Evolutionary conservation across 768 basidiomycete species (phyloP).

Genomic region (Collybia nuda): DNA sequence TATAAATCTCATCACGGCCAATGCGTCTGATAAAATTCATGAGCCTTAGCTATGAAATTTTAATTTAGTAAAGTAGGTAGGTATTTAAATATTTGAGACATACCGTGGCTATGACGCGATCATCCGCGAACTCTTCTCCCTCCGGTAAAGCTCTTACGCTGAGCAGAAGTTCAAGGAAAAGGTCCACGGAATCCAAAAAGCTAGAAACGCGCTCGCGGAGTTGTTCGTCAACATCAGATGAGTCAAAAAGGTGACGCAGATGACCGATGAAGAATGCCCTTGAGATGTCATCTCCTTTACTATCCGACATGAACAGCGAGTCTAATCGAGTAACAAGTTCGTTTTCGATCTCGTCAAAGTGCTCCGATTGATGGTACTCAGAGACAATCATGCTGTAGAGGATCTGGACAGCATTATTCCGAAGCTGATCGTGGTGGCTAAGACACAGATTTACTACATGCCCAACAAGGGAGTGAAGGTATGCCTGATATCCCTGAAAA

Average conservation of each 20-base stretch:
- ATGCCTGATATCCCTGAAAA: conserved; percentile 77
- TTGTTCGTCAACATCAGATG: conserved; percentile 75
- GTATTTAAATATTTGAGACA: conserved; percentile 13
- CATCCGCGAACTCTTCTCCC: conserved; percentile 92
- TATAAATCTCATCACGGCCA: conserved; percentile 90
- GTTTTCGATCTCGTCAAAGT: conserved; percentile 89
- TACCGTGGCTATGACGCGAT: conserved; percentile 90
- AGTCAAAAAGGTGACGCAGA: conserved; percentile 86
- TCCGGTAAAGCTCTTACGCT: conserved; percentile 88
- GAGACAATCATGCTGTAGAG: conserved; percentile 95
- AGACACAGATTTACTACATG: conserved; percentile 90
- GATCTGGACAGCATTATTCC: conserved; percentile 89
- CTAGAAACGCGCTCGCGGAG: conserved; percentile 74
- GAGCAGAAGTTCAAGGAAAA: conserved; percentile 88
- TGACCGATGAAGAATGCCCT: conserved; percentile 92
- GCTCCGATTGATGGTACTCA: conserved; percentile 80
- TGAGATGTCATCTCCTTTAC: conserved; percentile 87
- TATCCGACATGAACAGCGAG: conserved; percentile 89
- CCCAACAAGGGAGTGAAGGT: conserved; percentile 82
- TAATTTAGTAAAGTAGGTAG: conserved; percentile 6
- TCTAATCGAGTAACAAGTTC: conserved; percentile 92
- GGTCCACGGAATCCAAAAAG: conserved; percentile 89
- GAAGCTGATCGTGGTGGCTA: conserved; percentile 91
- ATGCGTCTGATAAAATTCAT: conserved; percentile 95
- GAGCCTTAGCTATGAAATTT: conserved; percentile 59